Conservation (phyloP, 129 eudicot genomes). For the Helianthus annuus region HanXRQr2.0-SUNRISE NC_035438.2:117748521-117749020, state of each 20-base stretch:
- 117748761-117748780: no score
- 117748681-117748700: background rate
- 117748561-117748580: conserved; percentile 13
- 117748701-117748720: conserved; percentile 18
- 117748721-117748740: conserved; percentile 11
- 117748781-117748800: no score
- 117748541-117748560: conserved; percentile 10
- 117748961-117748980: background rate
- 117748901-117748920: conserved; percentile 71
- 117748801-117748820: no score
- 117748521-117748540: conserved; percentile 33
- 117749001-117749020: no score
- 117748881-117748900: conserved; percentile 73
- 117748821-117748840: no score
- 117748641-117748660: conserved; percentile 14
- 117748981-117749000: no score
- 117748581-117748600: conserved; percentile 23
- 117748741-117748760: no score
- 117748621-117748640: conserved; percentile 19
- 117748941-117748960: conserved; percentile 48
- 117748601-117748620: conserved; percentile 23
- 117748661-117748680: background rate
- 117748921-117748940: conserved; percentile 75
- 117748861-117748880: conserved; percentile 10
- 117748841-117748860: no score